Percentiles rank a stretch among this genome's conserved stretches.
phyloP scores from a whole-genome alignment of 2,329 filamentous ascomycete species.

The Beauveria brongniartii region DNA sequence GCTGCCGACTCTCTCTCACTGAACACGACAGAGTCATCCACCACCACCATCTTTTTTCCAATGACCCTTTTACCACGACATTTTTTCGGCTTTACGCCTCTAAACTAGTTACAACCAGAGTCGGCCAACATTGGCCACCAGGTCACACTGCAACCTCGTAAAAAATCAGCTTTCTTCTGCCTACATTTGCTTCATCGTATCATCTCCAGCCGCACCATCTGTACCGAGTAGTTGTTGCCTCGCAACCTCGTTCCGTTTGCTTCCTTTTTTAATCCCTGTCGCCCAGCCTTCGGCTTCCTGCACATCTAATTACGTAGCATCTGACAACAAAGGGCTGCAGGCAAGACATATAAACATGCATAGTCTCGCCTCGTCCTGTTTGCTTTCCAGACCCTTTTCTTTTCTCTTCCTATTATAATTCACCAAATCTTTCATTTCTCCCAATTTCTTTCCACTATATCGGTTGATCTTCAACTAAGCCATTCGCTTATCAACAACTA shows the following conservation, averaged over 20 bases:
- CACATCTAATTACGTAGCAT: neutral
- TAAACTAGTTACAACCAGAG: too few species aligned
- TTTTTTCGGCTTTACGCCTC: too few species aligned
- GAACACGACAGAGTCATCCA: neutral
- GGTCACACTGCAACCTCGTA: conserved; percentile 10
- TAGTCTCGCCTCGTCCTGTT: neutral
- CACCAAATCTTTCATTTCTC: neutral
- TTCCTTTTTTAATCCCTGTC: neutral
- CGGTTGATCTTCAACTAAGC: neutral
- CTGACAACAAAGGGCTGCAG: neutral
- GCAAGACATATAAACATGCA: neutral
- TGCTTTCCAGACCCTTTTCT: neutral
- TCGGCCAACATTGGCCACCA: neutral
- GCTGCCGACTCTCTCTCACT: neutral
- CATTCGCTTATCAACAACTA: neutral
- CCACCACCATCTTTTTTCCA: neutral
- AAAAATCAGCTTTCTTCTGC: neutral
- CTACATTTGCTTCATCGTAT: neutral
- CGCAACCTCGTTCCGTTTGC: neutral
- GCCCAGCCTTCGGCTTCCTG: neutral
- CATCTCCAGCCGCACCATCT: neutral
- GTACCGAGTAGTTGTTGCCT: neutral
- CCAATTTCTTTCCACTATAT: neutral
- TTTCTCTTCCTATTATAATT: neutral
- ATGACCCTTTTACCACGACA: neutral